A percentile compares a stretch with the other conserved stretches of the same genome.
These are phyloP conservation scores for Codiaeum variegatum DNA, from an alignment of 441 rosid species.

Conservation along the genomic window DNA sequence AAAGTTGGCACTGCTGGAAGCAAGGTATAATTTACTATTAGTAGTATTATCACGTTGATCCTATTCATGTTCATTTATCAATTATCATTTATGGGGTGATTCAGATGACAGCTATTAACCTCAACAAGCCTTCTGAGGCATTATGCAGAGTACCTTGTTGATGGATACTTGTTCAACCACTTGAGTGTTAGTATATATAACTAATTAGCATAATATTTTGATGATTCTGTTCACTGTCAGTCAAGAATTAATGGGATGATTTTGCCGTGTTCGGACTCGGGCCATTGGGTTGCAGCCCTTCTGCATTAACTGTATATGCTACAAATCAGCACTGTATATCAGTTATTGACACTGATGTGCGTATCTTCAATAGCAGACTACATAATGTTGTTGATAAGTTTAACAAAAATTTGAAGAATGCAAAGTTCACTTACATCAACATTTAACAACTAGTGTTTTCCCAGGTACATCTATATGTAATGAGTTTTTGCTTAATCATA, in stretches of 20 bases:
- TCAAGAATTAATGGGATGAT: neutral
- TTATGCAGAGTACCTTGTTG: constrained; percentile 12
- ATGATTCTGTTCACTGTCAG: neutral
- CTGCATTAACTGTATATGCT: neutral
- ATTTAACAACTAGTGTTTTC: neutral
- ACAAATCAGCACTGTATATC: neutral
- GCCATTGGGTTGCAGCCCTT: constrained; percentile 18
- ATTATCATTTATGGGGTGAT: neutral
- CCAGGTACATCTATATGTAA: neutral
- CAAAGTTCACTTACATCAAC: constrained; percentile 10
- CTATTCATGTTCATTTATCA: neutral
- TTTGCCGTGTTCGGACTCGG: constrained; percentile 2
- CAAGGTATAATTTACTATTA: neutral
- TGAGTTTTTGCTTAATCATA: too few relatives aligned
- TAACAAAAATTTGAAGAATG: neutral
- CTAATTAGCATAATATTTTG: neutral
- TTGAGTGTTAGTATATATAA: constrained; percentile 5
- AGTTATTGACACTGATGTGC: neutral
- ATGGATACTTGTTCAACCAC: constrained; percentile 5
- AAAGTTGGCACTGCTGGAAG: too few relatives aligned
- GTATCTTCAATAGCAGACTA: neutral
- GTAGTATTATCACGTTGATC: neutral
- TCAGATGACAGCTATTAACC: constrained; percentile 4
- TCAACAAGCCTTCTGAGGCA: neutral
- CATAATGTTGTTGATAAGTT: neutral